Conservation (phyloP, 805 yeast genomes). For the Starmerella roubikii region DNA sequence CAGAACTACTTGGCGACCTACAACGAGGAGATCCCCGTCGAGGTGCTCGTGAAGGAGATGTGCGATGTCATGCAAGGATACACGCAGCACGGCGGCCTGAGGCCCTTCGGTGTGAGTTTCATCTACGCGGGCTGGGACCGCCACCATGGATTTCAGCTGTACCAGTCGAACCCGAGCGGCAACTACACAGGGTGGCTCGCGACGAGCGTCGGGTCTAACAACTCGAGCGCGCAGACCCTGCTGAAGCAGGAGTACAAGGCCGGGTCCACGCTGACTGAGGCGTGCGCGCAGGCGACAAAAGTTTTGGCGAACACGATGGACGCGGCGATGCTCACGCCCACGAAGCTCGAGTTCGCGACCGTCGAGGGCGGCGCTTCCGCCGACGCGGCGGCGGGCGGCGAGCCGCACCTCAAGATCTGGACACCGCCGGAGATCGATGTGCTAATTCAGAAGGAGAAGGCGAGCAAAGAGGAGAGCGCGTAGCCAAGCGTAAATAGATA, state of each 20-base stretch:
- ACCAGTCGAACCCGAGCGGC: constrained; percentile 93
- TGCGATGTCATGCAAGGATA: constrained; percentile 95
- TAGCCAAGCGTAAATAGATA: too few relatives aligned
- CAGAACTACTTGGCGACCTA: constrained; percentile 76
- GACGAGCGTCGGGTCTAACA: constrained; percentile 91
- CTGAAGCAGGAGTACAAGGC: constrained; percentile 90
- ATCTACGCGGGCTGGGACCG: constrained; percentile 93
- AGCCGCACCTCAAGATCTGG: constrained; percentile 62
- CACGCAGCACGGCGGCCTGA: constrained; percentile 95
- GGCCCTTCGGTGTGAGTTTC: constrained; percentile 97
- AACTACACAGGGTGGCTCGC: constrained; percentile 99
- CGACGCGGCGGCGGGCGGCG: constrained; percentile 7
- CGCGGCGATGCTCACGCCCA: constrained; percentile 67
- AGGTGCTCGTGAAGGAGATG: constrained; percentile 69
- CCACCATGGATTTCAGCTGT: constrained; percentile 76
- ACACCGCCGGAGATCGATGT: constrained; percentile 61
- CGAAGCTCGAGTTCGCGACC: constrained; percentile 86
- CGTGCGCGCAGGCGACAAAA: constrained; percentile 76
- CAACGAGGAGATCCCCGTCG: constrained; percentile 90
- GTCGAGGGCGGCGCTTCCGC: background rate
- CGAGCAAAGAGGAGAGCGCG: background rate
- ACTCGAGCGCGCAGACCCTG: constrained; percentile 88
- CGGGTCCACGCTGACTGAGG: constrained; percentile 51
- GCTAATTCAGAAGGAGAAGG: constrained; percentile 48
- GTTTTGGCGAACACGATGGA: constrained; percentile 92